phyloP scores from a whole-genome alignment of 345 rosid genomes.

The Salix suchowensis region DNA sequence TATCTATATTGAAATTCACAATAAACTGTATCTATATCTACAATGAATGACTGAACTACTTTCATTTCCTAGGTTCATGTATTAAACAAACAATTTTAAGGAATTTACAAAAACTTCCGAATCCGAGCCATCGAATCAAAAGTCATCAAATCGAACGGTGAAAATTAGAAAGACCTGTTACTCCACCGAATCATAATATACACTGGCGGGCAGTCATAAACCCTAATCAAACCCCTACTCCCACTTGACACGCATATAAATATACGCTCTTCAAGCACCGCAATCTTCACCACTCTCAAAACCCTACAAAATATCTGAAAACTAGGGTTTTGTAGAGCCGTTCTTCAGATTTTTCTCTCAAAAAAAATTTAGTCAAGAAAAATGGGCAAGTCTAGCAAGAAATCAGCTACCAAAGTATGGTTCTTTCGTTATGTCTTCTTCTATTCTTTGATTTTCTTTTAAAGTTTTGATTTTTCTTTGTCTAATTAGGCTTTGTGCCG shows the following conservation, averaged over 20 bases:
- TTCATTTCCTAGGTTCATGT: too few species aligned
- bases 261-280: not conserved
- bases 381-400: conserved; percentile 22
- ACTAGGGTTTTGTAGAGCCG: conserved; percentile 15
- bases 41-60: too few species aligned
- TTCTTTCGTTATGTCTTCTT: not conserved
- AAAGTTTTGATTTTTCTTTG: not conserved
- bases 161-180: not conserved
- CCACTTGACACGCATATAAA: conserved; percentile 12
- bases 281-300: not conserved
- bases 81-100: too few species aligned
- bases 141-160: not conserved
- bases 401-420: conserved; percentile 13
- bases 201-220: conserved; percentile 2
- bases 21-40: too few species aligned
- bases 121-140: not conserved
- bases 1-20: too few species aligned
- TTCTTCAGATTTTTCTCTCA: not conserved
- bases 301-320: conserved; percentile 17
- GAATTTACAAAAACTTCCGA: not conserved
- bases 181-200: not conserved
- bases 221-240: conserved; percentile 6
- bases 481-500: not conserved
- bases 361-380: not conserved
- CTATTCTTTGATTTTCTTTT: not conserved